These are phyloP conservation scores for Aspergillus coremiiformis DNA, from an alignment of 495 filamentous ascomycete species.

Conservation along the genomic window DNA sequence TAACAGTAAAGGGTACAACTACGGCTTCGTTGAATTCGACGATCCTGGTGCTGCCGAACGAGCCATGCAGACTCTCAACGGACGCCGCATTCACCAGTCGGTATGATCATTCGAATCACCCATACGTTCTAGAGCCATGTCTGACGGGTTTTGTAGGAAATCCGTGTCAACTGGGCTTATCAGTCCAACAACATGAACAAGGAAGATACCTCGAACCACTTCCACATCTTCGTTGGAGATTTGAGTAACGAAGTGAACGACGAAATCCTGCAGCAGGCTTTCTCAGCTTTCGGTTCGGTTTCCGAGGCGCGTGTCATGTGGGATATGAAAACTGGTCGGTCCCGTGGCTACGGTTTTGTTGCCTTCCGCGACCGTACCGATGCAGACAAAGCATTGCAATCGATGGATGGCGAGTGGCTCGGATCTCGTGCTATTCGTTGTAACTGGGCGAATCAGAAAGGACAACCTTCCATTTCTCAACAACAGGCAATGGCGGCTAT, in stretches of 20 bases:
- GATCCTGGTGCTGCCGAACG: slow-evolving; percentile 93
- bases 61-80: slow-evolving; percentile 95
- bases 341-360: slow-evolving; percentile 95
- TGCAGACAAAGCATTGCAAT: slow-evolving; percentile 90
- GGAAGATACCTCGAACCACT: slow-evolving; percentile 97
- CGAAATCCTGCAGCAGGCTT: slow-evolving; percentile 88
- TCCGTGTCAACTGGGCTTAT: slow-evolving; percentile 99
- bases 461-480: slow-evolving; percentile 95
- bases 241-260: slow-evolving; percentile 99
- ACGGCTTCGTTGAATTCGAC: slow-evolving; percentile 98
- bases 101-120: slow-evolving; percentile 40
- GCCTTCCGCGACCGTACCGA: slow-evolving; percentile 92
- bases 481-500: slow-evolving; percentile 95
- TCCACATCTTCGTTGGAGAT: slow-evolving; percentile 98
- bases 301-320: slow-evolving; percentile 99
- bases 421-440: slow-evolving; percentile 96
- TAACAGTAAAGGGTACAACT: slow-evolving; percentile 95
- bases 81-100: slow-evolving; percentile 87
- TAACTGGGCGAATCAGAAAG: slow-evolving; percentile 99
- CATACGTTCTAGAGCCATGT: not conserved
- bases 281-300: slow-evolving; percentile 91
- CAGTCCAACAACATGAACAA: slow-evolving; percentile 93
- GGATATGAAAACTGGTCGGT: slow-evolving; percentile 99
- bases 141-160: slow-evolving; percentile 59
- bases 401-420: slow-evolving; percentile 99